Evolutionary conservation across 306 rosid genomes (phyloP).

Genomic region (Potentilla sterilis): DNA sequence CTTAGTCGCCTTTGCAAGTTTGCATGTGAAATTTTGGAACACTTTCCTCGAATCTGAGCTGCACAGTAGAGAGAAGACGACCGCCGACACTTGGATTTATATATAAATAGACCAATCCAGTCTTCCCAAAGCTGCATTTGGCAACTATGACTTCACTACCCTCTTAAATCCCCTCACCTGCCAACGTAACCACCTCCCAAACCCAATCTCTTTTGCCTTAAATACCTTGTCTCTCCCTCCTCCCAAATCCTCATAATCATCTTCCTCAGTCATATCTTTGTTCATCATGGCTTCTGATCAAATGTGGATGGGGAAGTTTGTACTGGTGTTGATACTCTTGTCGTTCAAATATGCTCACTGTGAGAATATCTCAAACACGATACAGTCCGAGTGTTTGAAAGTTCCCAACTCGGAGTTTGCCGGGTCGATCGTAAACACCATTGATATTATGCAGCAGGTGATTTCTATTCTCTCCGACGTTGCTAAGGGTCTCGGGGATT

Average conservation of each 20-base stretch:
- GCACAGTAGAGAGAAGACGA: slow-evolving; percentile 1
- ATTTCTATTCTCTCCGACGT: slow-evolving; percentile 49
- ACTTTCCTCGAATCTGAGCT: slow-evolving; percentile 1
- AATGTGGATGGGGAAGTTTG: slow-evolving; percentile 2
- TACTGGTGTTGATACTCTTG: slow-evolving; percentile 20
- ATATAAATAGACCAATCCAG: slow-evolving; percentile 13
- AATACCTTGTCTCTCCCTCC: slow-evolving; percentile 20
- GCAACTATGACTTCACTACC: slow-evolving; percentile 8
- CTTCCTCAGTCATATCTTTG: not conserved
- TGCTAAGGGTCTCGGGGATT: slow-evolving; percentile 33
- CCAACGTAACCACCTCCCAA: slow-evolving; percentile 28
- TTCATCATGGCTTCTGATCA: slow-evolving; percentile 37
- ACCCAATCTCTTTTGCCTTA: slow-evolving; percentile 16
- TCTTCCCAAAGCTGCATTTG: slow-evolving; percentile 2
- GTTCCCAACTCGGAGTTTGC: slow-evolving; percentile 49
- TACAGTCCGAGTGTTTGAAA: slow-evolving; percentile 30
- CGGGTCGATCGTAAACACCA: slow-evolving; percentile 30
- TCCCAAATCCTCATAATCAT: not conserved
- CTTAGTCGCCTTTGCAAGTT: not conserved
- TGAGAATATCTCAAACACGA: not conserved
- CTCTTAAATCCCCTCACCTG: slow-evolving; percentile 65
- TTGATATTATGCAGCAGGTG: slow-evolving; percentile 30
- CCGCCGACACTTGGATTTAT: slow-evolving; percentile 35
- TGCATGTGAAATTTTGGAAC: not conserved
- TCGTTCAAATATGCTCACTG: slow-evolving; percentile 9